Evolutionary conservation across 768 basidiomycete genomes (phyloP), one percentile per base, ranked within the genome.

Genomic region (Pisolithus tinctorius): DNA sequence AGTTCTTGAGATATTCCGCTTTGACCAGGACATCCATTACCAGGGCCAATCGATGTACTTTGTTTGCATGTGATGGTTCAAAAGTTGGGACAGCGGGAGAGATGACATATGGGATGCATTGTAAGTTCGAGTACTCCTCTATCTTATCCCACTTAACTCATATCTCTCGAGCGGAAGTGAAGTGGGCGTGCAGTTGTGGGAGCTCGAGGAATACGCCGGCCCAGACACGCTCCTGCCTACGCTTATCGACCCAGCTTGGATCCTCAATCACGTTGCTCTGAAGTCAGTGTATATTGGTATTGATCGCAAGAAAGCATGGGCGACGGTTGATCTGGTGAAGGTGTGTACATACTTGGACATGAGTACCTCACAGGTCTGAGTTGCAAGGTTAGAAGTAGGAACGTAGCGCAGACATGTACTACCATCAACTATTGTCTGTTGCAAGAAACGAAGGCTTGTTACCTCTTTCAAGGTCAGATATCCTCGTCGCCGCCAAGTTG

Each of bases 271-370:
- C 6, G 11, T 51, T 0, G 7, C 31, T 11, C 34, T 27, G 17
- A 51, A 34, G 9, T 39, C 23, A 20, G 45, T 40, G 23, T 45
- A 30, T 11, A 34, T 51, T 37, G 42, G 50, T 20, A 6, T 30
- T 3, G 13, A 45, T 27, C 1, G 16, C 13, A 39, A 17, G 31
- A 51, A 51, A 17, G 50, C 38, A 20, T 51, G 50, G 50, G 50
- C 42, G 0, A 51, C 42, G 10, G 41, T 51, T 10, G 42, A 51
- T 14, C 27, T 51, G 16, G 43, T 34, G 26, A 51, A 51, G 50
- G 43, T 38, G 20, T 2, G 2, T 20, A 20, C 20, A 20, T 20
- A 20, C 20, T 20, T 20, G 20, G 20, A 20, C 20, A 20, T 20
- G 20, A 20, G 20, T 20, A 20, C 20, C 20, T 20, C 20, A 20